Base-by-base conservation (phyloP, 495 filamentous ascomycete species). In the Daldinia decipiens region DNA sequence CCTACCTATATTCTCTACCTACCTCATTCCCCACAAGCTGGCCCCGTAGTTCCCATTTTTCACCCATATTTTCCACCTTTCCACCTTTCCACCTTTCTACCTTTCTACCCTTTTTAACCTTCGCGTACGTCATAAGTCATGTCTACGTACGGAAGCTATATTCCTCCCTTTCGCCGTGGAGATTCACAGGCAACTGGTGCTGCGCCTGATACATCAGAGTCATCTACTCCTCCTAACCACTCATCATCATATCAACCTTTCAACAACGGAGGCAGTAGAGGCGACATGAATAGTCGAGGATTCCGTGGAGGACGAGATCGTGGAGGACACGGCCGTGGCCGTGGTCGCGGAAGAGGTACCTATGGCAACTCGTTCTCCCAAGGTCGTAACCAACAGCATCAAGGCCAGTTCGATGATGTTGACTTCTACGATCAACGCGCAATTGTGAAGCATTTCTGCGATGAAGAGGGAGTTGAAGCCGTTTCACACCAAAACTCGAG, bases 351-450 rank as follows among this genome's bases (percentile, higher is more conserved):
- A 40, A 68, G 56, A 45, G 38, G 56, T 21, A 32, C 39, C 56
- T 59, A 77, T 53, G 61, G 71, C 47, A 76, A 76, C 59, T 67
- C 72, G 13, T 73, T 66, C 64, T 69, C 62, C 39, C 62, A 71
- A 43, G 56, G 4, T 12, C 58, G 47, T 11, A 39, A 56, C 39
- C 54, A 54, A 9, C 45, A 64, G 29, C 54, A 59, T 2, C 34
- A 27, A 15, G 52, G n/a, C 5, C 58, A 57, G 31, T 7, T 9
- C 12, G 50, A 68, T 4, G 39, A 38, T 50, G 34, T 34, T 11
- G 55, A 65, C 4, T 36, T 73, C 32, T 70, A 62, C 43, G 11
- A 17, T 8, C n/a, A 19, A 52, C 27, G 15, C 9, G 70, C 71
- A 5, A 67, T 76, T 17, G 11, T 39, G 4, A 47, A 52, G 4